phyloP scores from a whole-genome alignment of 2,329 filamentous ascomycete species.

The Clonostachys rhizophaga region DNA sequence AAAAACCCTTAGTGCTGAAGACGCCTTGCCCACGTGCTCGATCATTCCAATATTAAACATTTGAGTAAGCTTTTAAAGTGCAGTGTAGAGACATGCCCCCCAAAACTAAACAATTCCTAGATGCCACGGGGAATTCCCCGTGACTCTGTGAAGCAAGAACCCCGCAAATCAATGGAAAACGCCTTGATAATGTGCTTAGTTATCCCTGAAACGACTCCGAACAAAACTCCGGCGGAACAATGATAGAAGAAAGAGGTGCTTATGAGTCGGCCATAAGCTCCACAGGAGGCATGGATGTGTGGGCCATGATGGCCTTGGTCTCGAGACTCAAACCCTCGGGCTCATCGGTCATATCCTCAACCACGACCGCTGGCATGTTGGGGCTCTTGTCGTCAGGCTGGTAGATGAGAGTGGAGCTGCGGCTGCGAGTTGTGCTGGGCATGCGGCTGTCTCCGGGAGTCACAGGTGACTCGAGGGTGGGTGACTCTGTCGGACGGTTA shows the following conservation, averaged over 20 bases:
- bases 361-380: slow-evolving; percentile 58
- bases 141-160: too few species aligned
- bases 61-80: too few species aligned
- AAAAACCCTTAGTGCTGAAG: background rate
- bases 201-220: background rate
- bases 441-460: slow-evolving; percentile 23
- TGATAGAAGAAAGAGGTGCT: background rate
- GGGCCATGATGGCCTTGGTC: slow-evolving; percentile 46
- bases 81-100: too few species aligned
- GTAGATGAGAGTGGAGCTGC: slow-evolving; percentile 64
- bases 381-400: slow-evolving; percentile 52
- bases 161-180: too few species aligned
- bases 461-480: slow-evolving; percentile 8
- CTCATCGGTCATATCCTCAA: slow-evolving; percentile 62
- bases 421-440: slow-evolving; percentile 37
- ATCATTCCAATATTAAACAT: slow-evolving; percentile 6
- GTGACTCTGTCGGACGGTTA: slow-evolving; percentile 32
- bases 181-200: too few species aligned
- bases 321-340: slow-evolving; percentile 36
- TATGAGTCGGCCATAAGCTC: slow-evolving; percentile 53
- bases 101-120: too few species aligned
- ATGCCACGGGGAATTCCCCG: too few species aligned
- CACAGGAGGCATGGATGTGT: slow-evolving; percentile 59
- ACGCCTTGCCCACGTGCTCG: background rate
- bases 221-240: background rate